A percentile compares a stretch with the other conserved stretches of the same genome.
Evolutionary conservation across 2,329 filamentous ascomycete species (phyloP).

Genomic region (Ophiocordyceps camponoti-saundersi): DNA sequence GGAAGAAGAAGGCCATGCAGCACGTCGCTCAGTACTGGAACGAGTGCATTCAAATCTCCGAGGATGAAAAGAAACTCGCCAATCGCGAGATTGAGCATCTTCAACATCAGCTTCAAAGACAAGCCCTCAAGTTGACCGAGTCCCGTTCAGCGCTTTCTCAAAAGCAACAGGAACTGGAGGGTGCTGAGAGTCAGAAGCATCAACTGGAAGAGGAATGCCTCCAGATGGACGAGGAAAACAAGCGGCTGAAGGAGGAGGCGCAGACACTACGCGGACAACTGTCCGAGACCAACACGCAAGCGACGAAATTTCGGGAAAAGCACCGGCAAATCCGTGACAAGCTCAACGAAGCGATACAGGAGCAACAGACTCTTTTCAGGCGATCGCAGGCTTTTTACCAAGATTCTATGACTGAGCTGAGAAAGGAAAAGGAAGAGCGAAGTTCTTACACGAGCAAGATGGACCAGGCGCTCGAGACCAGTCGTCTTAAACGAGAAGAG

Average conservation of each 20-base stretch:
- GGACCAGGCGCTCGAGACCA: constrained; percentile 11
- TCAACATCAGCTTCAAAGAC: constrained; percentile 7
- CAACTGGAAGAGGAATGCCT: constrained; percentile 9
- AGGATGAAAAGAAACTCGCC: constrained; percentile 12
- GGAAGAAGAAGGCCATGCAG: constrained; percentile 14
- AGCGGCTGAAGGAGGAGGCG: constrained; percentile 11
- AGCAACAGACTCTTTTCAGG: constrained; percentile 27
- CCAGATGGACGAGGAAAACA: constrained; percentile 8
- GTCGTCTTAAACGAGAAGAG: constrained; percentile 14
- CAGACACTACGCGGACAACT: constrained; percentile 10
- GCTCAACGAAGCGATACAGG: constrained; percentile 26
- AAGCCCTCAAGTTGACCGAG: constrained; percentile 6
- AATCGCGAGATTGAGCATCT: constrained; percentile 11
- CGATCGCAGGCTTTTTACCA: constrained; percentile 16
- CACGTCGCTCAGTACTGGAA: constrained; percentile 17
- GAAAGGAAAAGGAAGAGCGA: constrained; percentile 12
- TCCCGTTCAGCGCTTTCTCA: constrained; percentile 1
- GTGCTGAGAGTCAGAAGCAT: constrained; percentile 8
- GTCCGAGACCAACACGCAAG: constrained; percentile 7
- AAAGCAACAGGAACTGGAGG: constrained; percentile 10
- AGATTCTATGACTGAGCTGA: constrained; percentile 16
- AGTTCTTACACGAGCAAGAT: constrained; percentile 7
- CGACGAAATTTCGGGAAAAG: constrained; percentile 13
- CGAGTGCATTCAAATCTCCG: constrained; percentile 13
- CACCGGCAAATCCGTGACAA: constrained; percentile 16